Percentiles rank a stretch among this genome's conserved stretches.
phyloP scores from a whole-genome alignment of 2,329 filamentous ascomycete species.

The Exophiala oligosperma region DNA sequence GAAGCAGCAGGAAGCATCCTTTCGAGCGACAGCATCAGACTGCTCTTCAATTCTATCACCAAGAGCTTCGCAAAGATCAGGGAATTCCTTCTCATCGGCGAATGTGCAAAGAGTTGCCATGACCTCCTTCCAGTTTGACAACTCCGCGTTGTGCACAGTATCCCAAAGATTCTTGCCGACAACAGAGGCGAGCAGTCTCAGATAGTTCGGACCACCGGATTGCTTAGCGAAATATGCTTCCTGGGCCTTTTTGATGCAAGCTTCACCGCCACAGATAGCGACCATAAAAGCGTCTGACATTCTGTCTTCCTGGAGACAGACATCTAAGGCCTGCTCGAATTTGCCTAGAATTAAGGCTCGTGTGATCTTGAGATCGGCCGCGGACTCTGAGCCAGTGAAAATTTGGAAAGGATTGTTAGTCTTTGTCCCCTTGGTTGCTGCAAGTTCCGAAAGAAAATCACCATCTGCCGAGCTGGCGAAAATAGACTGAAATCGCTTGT shows the following conservation, averaged over 20 bases:
- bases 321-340: conserved; percentile 84
- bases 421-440: conserved; percentile 86
- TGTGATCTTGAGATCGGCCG: conserved; percentile 83
- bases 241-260: conserved; percentile 91
- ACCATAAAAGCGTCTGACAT: conserved; percentile 98
- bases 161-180: conserved; percentile 98
- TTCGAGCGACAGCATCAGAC: conserved; percentile 57
- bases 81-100: conserved; percentile 85
- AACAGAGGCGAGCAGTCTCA: conserved; percentile 85
- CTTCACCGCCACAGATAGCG: conserved; percentile 91
- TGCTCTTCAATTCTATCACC: conserved; percentile 85
- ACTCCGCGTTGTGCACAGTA: conserved; percentile 91
- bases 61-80: conserved; percentile 90
- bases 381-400: conserved; percentile 77
- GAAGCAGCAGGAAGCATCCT: conserved; percentile 96
- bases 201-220: conserved; percentile 80
- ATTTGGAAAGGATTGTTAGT: conserved; percentile 94
- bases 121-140: conserved; percentile 93
- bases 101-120: conserved; percentile 97
- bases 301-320: conserved; percentile 83
- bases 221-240: conserved; percentile 84
- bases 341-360: conserved; percentile 84
- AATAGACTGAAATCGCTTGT: conserved; percentile 70
- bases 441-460: conserved; percentile 82
- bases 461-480: conserved; percentile 73